Conservation (phyloP, 148 eudicot genomes). For the Beta vulgaris region DNA sequence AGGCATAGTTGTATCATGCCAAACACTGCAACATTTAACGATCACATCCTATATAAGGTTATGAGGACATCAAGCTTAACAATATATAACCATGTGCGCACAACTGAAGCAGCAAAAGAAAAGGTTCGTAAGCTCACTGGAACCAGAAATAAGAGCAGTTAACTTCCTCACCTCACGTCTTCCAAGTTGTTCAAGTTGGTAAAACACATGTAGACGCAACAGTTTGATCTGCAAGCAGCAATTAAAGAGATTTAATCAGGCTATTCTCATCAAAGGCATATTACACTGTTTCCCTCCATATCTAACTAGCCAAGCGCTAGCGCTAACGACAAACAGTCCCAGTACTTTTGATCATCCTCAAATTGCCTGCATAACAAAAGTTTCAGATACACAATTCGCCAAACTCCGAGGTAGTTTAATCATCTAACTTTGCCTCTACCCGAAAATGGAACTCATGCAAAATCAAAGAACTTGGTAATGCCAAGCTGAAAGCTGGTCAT, state of each 20-base stretch:
- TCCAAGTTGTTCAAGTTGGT: slow-evolving; percentile 79
- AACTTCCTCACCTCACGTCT: slow-evolving; percentile 72
- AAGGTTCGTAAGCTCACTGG: background rate
- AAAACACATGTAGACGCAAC: slow-evolving; percentile 86
- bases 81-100: background rate
- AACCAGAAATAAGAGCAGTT: background rate
- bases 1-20: too few species aligned
- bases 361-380: slow-evolving; percentile 39
- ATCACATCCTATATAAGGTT: too few species aligned
- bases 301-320: slow-evolving; percentile 96
- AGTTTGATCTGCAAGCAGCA: slow-evolving; percentile 61
- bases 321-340: slow-evolving; percentile 79
- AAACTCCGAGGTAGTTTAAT: background rate
- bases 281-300: slow-evolving; percentile 12
- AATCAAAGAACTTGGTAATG: background rate
- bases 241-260: slow-evolving; percentile 4
- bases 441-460: background rate
- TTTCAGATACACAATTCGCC: background rate
- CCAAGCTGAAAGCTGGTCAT: background rate
- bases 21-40: too few species aligned
- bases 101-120: background rate
- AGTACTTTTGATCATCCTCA: slow-evolving; percentile 78
- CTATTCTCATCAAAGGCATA: background rate
- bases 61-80: background rate
- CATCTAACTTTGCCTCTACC: background rate